These are phyloP conservation scores for Mycena vulgaris DNA, from an alignment of 768 basidiomycete species.

Conservation along the genomic window DNA sequence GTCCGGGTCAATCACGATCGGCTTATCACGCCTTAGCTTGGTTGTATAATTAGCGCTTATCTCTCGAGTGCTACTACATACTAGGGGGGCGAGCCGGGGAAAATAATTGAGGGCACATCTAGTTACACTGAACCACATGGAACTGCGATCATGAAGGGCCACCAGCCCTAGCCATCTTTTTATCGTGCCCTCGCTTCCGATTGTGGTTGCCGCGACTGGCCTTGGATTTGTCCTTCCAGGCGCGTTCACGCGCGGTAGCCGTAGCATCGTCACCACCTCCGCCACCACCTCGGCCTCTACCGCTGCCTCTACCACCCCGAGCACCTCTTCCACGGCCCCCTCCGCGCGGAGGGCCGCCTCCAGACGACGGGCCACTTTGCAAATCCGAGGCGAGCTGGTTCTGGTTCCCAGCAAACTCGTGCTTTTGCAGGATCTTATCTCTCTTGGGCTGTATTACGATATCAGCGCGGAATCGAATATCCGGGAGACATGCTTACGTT, in stretches of 20 bases:
- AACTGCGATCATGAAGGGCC: slow-evolving; percentile 54
- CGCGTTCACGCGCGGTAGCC: slow-evolving; percentile 67
- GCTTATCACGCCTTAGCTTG: too few species aligned
- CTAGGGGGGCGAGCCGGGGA: too few species aligned
- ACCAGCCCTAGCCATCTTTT: slow-evolving; percentile 85
- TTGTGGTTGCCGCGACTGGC: slow-evolving; percentile 80
- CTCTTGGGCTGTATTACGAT: slow-evolving; percentile 71
- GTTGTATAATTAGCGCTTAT: too few species aligned
- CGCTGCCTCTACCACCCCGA: slow-evolving; percentile 56
- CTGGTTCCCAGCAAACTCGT: slow-evolving; percentile 82
- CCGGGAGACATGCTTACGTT: slow-evolving; percentile 70
- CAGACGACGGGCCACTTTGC: slow-evolving; percentile 31
- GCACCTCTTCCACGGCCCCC: slow-evolving; percentile 61
- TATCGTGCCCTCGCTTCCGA: slow-evolving; percentile 89
- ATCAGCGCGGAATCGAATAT: neutral
- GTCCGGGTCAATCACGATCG: too few species aligned
- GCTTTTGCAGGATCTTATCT: slow-evolving; percentile 80
- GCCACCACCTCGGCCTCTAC: slow-evolving; percentile 53
- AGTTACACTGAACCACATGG: too few species aligned
- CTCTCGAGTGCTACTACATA: too few species aligned
- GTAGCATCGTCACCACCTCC: slow-evolving; percentile 52
- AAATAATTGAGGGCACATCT: too few species aligned
- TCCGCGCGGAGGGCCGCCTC: slow-evolving; percentile 16
- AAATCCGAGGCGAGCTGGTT: slow-evolving; percentile 29
- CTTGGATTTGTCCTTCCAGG: slow-evolving; percentile 85